phyloP scores from a whole-genome alignment of 2,329 filamentous ascomycete genomes.

The Gaeumannomyces sp. region DNA sequence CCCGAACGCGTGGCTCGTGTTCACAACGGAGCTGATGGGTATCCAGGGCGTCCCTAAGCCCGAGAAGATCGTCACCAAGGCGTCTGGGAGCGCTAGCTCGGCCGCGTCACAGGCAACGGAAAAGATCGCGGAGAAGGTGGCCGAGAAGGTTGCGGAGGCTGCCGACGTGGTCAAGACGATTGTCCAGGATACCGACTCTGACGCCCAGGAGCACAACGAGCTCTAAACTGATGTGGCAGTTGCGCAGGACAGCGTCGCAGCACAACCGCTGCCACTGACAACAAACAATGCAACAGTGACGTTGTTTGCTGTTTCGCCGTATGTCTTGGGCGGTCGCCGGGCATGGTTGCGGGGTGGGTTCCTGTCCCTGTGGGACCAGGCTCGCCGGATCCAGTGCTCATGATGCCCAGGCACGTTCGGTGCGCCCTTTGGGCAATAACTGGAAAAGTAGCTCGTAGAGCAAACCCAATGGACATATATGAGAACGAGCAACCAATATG shows the following conservation, averaged over 20 bases:
- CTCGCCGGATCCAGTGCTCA: too few species aligned
- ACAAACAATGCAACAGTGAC: background rate
- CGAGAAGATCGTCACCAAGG: slow-evolving; percentile 39
- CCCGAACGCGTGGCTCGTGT: slow-evolving; percentile 67
- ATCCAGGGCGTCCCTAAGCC: slow-evolving; percentile 66
- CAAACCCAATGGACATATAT: background rate
- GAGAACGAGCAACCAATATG: background rate
- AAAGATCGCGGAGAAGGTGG: slow-evolving; percentile 39
- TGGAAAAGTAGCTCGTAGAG: background rate
- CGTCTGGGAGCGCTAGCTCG: slow-evolving; percentile 20
- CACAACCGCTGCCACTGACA: background rate
- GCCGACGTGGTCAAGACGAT: slow-evolving; percentile 47
- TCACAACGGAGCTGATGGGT: slow-evolving; percentile 83
- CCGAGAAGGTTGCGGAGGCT: slow-evolving; percentile 38
- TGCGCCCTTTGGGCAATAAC: background rate
- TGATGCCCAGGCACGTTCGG: background rate
- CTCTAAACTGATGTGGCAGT: slow-evolving; percentile 34
- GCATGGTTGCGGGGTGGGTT: too few species aligned
- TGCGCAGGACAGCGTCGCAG: background rate
- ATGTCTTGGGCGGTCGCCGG: background rate
- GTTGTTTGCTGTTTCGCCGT: background rate
- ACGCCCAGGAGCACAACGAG: slow-evolving; percentile 53
- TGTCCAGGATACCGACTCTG: slow-evolving; percentile 45
- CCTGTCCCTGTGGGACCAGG: too few species aligned
- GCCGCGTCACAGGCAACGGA: slow-evolving; percentile 25